Evolutionary conservation across 164 flowering plant species (phyloP).

Genomic region (Dillenia turbinata): DNA sequence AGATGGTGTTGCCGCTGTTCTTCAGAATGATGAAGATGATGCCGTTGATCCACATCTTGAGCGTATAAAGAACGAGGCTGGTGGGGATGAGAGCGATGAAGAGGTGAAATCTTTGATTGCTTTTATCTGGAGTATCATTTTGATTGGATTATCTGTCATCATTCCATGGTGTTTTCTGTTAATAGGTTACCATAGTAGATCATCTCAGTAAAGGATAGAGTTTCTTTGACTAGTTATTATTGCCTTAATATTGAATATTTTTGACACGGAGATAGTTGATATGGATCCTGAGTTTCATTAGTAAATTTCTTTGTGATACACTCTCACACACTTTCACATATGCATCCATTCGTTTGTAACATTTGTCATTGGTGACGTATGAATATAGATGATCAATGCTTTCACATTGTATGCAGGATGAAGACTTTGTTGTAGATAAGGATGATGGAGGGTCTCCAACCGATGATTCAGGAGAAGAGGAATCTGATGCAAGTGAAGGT

Average conservation of each 20-base stretch:
- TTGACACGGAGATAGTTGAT: too few relatives aligned
- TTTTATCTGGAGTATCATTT: too few relatives aligned
- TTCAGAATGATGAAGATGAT: constrained; percentile 69
- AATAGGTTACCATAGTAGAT: too few relatives aligned
- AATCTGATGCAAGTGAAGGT: constrained; percentile 82
- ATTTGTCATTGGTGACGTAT: too few relatives aligned
- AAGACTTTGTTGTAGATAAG: constrained; percentile 78
- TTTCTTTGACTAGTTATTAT: neutral
- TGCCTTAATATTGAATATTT: neutral
- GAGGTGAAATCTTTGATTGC: constrained; percentile 42
- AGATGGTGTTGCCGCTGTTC: constrained; percentile 67
- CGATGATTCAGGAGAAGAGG: constrained; percentile 91
- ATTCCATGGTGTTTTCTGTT: too few relatives aligned
- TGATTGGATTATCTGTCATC: too few relatives aligned
- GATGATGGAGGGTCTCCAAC: constrained; percentile 98
- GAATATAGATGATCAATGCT: too few relatives aligned
- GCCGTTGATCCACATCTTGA: constrained; percentile 94
- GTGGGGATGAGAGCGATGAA: constrained; percentile 92
- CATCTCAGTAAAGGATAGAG: too few relatives aligned
- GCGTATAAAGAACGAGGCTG: constrained; percentile 78
- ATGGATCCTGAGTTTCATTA: too few relatives aligned
- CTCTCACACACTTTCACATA: too few relatives aligned
- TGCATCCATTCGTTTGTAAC: too few relatives aligned
- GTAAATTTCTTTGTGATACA: too few relatives aligned
- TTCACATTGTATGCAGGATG: constrained; percentile 54